A percentile compares a stretch with the other conserved stretches of the same genome.
Conservation (phyloP, 768 basidiomycete species). For the Macrolepiota fuliginosa region DNA sequence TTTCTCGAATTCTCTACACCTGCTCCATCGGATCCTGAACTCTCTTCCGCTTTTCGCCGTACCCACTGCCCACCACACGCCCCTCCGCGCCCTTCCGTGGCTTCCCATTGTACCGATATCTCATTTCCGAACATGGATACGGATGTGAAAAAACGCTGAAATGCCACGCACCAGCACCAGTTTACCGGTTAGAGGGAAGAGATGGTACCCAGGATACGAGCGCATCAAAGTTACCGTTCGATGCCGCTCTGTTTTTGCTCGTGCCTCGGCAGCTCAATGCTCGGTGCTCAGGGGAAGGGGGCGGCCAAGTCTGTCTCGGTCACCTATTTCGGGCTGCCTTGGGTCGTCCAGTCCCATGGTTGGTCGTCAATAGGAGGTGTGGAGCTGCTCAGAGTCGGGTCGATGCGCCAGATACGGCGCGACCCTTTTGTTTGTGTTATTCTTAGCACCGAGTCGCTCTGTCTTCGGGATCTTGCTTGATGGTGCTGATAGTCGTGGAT, state of each 20-base stretch:
- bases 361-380: not conserved
- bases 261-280: not conserved
- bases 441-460: not conserved
- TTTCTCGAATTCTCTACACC: not conserved
- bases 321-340: not conserved
- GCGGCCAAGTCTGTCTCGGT: not conserved
- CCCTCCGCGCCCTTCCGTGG: not conserved
- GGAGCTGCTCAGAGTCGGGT: not conserved
- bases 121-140: not conserved
- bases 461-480: not conserved
- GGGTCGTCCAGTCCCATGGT: not conserved
- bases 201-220: not conserved
- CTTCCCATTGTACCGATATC: not conserved
- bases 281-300: conserved; percentile 1
- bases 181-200: not conserved
- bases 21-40: not conserved
- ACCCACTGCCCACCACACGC: not conserved
- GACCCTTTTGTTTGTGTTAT: not conserved
- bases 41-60: not conserved
- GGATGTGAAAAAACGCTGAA: not conserved
- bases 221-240: not conserved
- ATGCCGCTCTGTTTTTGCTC: not conserved
- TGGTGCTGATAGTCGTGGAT: not conserved
- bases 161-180: not conserved
- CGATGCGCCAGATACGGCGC: not conserved